Evolutionary conservation across 23 red algal species (phyloP).

Genomic region (Gracilaria gracilis): DNA sequence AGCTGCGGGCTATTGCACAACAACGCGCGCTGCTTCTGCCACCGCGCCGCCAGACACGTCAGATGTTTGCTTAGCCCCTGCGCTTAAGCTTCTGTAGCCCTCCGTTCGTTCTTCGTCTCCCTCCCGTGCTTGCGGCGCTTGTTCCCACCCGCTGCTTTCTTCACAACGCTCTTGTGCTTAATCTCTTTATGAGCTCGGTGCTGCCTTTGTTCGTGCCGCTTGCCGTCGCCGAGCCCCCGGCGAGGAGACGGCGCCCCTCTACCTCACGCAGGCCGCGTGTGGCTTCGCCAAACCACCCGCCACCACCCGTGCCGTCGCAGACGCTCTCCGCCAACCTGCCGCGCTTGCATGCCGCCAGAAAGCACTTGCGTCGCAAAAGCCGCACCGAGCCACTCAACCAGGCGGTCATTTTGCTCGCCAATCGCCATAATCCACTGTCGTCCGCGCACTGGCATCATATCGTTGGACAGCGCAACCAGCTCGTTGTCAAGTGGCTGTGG

Average conservation of each 20-base stretch:
- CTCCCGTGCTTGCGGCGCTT: neutral
- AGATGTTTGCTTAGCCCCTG: neutral
- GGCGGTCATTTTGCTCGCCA: conserved; percentile 5
- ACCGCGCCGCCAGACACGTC: too few relatives aligned
- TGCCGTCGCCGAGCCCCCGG: neutral
- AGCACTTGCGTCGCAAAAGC: conserved; percentile 11
- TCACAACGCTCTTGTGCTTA: neutral
- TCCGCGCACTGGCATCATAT: conserved; percentile 22
- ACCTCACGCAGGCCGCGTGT: neutral
- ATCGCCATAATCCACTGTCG: neutral
- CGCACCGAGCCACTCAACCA: conserved; percentile 7
- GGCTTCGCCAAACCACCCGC: neutral
- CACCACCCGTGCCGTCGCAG: neutral
- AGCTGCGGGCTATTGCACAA: too few relatives aligned
- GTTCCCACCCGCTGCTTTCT: neutral
- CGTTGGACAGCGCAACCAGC: conserved; percentile 41
- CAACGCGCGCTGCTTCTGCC: too few relatives aligned
- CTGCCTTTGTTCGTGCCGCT: conserved; percentile 16
- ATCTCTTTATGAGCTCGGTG: neutral
- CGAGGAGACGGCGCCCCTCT: neutral
- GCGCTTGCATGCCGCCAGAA: conserved; percentile 7
- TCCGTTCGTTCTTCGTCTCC: neutral
- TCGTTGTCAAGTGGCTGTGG: conserved; percentile 71
- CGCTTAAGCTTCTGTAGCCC: neutral
- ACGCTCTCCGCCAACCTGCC: conserved; percentile 6